Evolutionary conservation across 352 stramenopile genomes (phyloP).

Genomic region (Plasmopara viticola): DNA sequence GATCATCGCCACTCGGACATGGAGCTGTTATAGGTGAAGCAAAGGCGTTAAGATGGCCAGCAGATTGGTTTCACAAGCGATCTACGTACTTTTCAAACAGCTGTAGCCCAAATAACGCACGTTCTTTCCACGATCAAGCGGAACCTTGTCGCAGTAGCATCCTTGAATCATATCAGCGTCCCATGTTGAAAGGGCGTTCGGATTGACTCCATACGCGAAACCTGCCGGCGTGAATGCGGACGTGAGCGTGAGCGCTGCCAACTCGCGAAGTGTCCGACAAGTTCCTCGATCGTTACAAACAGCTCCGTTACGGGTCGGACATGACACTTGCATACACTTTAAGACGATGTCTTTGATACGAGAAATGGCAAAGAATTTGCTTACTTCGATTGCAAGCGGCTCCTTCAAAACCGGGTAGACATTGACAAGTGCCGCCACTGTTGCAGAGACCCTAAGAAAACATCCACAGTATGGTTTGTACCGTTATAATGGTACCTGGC

Average conservation of each 20-base stretch:
- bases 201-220: conserved; percentile 66
- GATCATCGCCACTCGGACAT: conserved; percentile 84
- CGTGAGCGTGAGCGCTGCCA: conserved; percentile 49
- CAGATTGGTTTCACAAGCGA: too few species aligned
- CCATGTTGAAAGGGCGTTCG: conserved; percentile 76
- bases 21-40: conserved; percentile 27
- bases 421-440: conserved; percentile 43
- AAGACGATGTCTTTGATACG: background rate
- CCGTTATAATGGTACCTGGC: background rate
- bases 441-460: conserved; percentile 48
- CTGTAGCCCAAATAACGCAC: conserved; percentile 67
- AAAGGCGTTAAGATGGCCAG: background rate
- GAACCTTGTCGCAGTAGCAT: conserved; percentile 84
- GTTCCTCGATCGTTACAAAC: conserved; percentile 39
- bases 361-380: conserved; percentile 3
- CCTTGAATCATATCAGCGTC: conserved; percentile 81
- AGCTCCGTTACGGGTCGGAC: conserved; percentile 25
- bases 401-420: conserved; percentile 60
- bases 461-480: background rate
- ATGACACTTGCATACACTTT: conserved; percentile 34
- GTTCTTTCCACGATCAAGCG: conserved; percentile 36
- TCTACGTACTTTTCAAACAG: conserved; percentile 52
- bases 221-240: conserved; percentile 26
- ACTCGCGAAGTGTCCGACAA: conserved; percentile 42
- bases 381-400: conserved; percentile 58